These are phyloP conservation scores for Closterium sp. DNA, from an alignment of 139 green algal genomes.

Conservation along the genomic window DNA sequence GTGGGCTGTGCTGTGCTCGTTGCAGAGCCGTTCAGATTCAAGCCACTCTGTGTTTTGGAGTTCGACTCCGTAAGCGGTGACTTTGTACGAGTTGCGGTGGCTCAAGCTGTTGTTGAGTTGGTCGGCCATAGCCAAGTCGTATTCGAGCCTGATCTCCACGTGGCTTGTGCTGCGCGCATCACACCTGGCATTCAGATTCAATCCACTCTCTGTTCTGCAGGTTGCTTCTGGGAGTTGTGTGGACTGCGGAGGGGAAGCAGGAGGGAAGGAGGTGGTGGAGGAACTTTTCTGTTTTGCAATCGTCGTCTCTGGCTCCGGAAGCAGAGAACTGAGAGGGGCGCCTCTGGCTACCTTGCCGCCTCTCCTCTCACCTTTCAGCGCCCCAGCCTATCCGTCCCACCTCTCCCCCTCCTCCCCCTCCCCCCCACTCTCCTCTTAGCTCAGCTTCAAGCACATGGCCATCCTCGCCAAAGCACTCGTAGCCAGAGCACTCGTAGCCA, in stretches of 20 bases:
- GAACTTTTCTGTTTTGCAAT: no score
- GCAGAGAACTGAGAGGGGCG: no score
- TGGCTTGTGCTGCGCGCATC: slow-evolving; percentile 3
- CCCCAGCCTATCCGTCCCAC: no score
- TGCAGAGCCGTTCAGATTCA: background rate
- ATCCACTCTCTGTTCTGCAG: slow-evolving; percentile 3
- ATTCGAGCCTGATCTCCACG: background rate
- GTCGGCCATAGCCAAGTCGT: slow-evolving; percentile 13
- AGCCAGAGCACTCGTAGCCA: no score
- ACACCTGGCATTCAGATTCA: slow-evolving; percentile 21
- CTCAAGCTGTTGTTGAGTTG: slow-evolving; percentile 46
- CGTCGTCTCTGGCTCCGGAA: no score
- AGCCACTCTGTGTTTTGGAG: background rate
- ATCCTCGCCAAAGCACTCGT: background rate
- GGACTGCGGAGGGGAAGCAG: no score
- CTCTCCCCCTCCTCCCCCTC: background rate
- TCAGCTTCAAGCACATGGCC: background rate
- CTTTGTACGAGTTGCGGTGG: background rate
- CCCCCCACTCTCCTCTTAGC: no score
- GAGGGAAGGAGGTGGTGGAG: no score
- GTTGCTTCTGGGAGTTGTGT: background rate
- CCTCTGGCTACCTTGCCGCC: background rate
- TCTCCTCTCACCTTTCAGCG: no score
- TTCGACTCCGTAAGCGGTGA: background rate
- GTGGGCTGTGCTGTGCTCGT: background rate